phyloP scores from a whole-genome alignment of 2,329 filamentous ascomycete species.

The Diaporthe destruens region DNA sequence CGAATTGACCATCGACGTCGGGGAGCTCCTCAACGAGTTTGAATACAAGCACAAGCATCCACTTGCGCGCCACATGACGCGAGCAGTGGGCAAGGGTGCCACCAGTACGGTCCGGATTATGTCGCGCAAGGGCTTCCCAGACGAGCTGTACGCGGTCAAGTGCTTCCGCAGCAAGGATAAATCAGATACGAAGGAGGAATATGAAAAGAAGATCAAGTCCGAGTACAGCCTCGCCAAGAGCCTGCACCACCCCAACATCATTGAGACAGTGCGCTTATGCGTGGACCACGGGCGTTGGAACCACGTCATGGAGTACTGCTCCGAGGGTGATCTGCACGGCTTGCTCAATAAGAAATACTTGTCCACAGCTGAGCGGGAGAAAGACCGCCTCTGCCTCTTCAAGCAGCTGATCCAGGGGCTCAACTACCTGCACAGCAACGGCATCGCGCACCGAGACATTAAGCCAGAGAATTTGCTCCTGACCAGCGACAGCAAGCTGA shows the following conservation, averaged over 20 bases:
- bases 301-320: constrained; percentile 94
- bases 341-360: constrained; percentile 81
- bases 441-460: constrained; percentile 91
- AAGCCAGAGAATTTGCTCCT: constrained; percentile 90
- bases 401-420: constrained; percentile 89
- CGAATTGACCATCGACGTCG: constrained; percentile 79
- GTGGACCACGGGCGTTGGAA: constrained; percentile 82
- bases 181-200: constrained; percentile 78
- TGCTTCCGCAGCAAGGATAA: constrained; percentile 82
- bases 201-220: constrained; percentile 90
- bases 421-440: constrained; percentile 83
- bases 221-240: constrained; percentile 91
- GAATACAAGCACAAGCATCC: constrained; percentile 72
- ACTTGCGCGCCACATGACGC: constrained; percentile 78
- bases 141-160: constrained; percentile 85
- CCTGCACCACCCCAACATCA: constrained; percentile 87
- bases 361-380: constrained; percentile 70
- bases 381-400: constrained; percentile 85
- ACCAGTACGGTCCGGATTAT: constrained; percentile 87
- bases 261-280: constrained; percentile 83
- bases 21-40: constrained; percentile 77
- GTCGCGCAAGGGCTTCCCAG: constrained; percentile 74
- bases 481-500: constrained; percentile 82
- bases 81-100: constrained; percentile 83
- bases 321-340: constrained; percentile 82